Base-by-base conservation (phyloP, 441 rosid species). In the Arabidopsis hybrid region DNA sequence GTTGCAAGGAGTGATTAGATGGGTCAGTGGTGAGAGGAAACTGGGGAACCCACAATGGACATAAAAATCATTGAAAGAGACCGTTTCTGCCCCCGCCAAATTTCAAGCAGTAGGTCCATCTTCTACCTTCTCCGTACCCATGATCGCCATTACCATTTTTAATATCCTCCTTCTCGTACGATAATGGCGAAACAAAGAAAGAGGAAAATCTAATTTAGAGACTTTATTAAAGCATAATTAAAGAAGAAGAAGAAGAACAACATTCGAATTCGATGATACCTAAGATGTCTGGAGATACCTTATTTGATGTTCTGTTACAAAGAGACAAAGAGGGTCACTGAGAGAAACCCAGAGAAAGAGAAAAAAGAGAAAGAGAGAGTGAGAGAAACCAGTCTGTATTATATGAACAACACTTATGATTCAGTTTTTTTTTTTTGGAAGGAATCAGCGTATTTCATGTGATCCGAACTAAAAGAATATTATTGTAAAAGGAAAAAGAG, bases 81-180 rank as follows among this genome's bases (percentile, higher is more conserved):
- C 91, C 78, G 89, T 85, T 82, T 76, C 61, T 85, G 91, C 86
- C 84, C 86, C 84, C 83, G 85, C 95, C 84, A 88, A 85, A 87
- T 78, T 74, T 83, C 74, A 80, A 90, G 86, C 96, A 84, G 86
- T 87, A 85, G 98, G 98, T 46, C 91, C 96, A 86, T 51, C 83
- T 67, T 72, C 82, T 80, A 80, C 74, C 88, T 78, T 84, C 83
- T 81, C 84, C 84, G 75, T 69, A 67, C 74, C 82, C 83, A 76
- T 75, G 82, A 78, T 75, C 59, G 8, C 55, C 40, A 29, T 63
- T 62, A 21, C 26, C 26, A 21, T 21, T 21, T 21, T 21, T 21
- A 21, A 21, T 21, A 21, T 21, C 26, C 26, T 18, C 16, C 18
- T 46, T 49, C 32, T 76, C 55, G 72, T 65, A 73, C 79, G 39